Evolutionary conservation across 805 yeast genomes (phyloP).

Genomic region (Candida mattraensis): DNA sequence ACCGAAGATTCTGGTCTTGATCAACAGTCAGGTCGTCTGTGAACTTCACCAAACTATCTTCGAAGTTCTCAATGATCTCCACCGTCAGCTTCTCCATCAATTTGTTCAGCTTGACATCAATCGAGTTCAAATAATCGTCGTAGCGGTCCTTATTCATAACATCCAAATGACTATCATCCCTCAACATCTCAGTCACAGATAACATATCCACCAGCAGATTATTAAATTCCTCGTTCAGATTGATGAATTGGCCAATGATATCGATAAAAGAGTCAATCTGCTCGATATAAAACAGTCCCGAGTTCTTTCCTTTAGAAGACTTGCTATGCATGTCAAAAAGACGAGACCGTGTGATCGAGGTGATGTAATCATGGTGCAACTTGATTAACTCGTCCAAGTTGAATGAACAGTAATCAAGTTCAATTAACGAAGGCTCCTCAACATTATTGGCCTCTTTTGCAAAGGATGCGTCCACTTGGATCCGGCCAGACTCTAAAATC

Average conservation of each 20-base stretch:
- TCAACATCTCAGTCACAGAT: slow-evolving; percentile 28
- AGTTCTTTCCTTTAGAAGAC: slow-evolving; percentile 34
- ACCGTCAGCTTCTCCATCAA: slow-evolving; percentile 41
- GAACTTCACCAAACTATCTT: slow-evolving; percentile 41
- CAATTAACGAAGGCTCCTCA: slow-evolving; percentile 1
- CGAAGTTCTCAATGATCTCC: slow-evolving; percentile 44
- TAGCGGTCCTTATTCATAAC: slow-evolving; percentile 25
- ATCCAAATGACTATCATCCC: slow-evolving; percentile 21
- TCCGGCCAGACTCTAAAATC: slow-evolving; percentile 13
- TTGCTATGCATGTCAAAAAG: slow-evolving; percentile 31
- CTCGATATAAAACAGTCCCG: slow-evolving; percentile 41
- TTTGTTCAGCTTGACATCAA: slow-evolving; percentile 33
- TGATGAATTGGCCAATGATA: slow-evolving; percentile 39
- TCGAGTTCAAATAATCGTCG: slow-evolving; percentile 20
- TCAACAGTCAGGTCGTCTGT: slow-evolving; percentile 56
- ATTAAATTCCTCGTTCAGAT: slow-evolving; percentile 38
- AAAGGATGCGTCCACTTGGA: slow-evolving; percentile 13
- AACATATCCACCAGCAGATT: slow-evolving; percentile 35
- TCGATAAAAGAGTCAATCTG: slow-evolving; percentile 40
- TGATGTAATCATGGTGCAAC: slow-evolving; percentile 36
- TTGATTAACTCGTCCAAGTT: slow-evolving; percentile 51
- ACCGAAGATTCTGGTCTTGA: slow-evolving; percentile 45
- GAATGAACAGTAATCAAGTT: slow-evolving; percentile 28
- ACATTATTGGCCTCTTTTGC: background rate
- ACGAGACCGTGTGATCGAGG: slow-evolving; percentile 37